These are phyloP conservation scores for Vitis rotundifolia DNA, from an alignment of 164 flowering plant genomes.

Conservation along the genomic window DNA sequence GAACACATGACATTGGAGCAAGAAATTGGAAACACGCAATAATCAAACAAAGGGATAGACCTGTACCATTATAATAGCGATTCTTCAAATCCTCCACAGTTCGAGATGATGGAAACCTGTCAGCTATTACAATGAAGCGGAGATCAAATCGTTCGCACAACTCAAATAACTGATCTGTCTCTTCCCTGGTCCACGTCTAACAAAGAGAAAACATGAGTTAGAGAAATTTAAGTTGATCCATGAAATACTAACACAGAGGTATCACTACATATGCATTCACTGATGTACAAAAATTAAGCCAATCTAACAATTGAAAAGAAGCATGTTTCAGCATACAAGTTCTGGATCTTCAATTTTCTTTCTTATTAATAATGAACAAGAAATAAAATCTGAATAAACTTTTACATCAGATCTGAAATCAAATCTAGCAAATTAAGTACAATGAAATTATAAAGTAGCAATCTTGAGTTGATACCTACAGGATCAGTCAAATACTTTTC, in stretches of 20 bases:
- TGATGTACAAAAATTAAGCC: neutral
- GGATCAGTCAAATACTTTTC: constrained; percentile 87
- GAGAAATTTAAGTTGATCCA: neutral
- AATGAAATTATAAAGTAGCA: neutral
- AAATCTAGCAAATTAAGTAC: too few relatives aligned
- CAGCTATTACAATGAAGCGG: constrained; percentile 89
- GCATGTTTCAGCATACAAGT: neutral
- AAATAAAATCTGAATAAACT: neutral
- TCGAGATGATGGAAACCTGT: constrained; percentile 79
- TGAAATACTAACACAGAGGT: too few relatives aligned
- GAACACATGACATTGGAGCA: neutral
- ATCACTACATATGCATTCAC: too few relatives aligned
- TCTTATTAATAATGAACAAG: neutral
- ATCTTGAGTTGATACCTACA: constrained; percentile 59
- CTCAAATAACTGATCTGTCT: constrained; percentile 91
- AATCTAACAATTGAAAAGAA: neutral
- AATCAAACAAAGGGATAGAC: neutral
- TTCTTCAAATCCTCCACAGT: constrained; percentile 87
- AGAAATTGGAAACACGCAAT: neutral
- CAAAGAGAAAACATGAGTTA: neutral
- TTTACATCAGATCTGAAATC: too few relatives aligned
- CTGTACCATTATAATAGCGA: constrained; percentile 92
- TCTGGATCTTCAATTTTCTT: too few relatives aligned
- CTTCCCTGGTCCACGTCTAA: constrained; percentile 92
- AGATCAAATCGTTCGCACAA: constrained; percentile 89